Conservation (phyloP, 2,329 filamentous ascomycete genomes). For the Bisporella sp. region DNA sequence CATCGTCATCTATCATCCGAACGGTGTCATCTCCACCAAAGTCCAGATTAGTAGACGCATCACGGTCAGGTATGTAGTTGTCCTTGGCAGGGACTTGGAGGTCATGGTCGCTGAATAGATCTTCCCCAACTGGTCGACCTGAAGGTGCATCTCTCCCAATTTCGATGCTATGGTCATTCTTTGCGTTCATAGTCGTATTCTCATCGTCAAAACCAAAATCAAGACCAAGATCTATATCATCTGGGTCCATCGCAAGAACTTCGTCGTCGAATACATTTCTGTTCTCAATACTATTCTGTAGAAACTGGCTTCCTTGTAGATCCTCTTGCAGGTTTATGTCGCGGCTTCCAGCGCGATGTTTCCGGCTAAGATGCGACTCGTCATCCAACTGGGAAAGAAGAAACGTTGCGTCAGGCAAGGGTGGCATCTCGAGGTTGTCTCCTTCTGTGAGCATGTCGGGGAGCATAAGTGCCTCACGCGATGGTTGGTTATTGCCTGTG, state of each 20-base stretch:
- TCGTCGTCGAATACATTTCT: slow-evolving; percentile 40
- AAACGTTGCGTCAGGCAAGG: slow-evolving; percentile 82
- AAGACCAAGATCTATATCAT: slow-evolving; percentile 65
- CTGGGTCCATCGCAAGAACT: slow-evolving; percentile 45
- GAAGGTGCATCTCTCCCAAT: slow-evolving; percentile 78
- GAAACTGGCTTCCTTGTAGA: slow-evolving; percentile 70
- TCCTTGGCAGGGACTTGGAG: slow-evolving; percentile 48
- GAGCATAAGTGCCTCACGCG: slow-evolving; percentile 79
- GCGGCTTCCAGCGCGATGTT: slow-evolving; percentile 49
- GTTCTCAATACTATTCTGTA: slow-evolving; percentile 54
- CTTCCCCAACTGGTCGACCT: slow-evolving; percentile 59
- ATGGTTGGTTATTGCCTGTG: slow-evolving; percentile 71
- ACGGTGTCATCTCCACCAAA: slow-evolving; percentile 45
- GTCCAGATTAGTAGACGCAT: slow-evolving; percentile 47
- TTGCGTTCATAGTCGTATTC: slow-evolving; percentile 20
- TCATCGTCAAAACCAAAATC: slow-evolving; percentile 61
- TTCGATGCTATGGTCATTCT: slow-evolving; percentile 65
- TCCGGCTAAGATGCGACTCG: slow-evolving; percentile 47
- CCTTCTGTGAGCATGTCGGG: slow-evolving; percentile 91
- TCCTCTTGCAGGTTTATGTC: slow-evolving; percentile 66
- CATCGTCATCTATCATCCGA: slow-evolving; percentile 54
- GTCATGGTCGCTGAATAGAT: slow-evolving; percentile 58
- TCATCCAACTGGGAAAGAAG: slow-evolving; percentile 71
- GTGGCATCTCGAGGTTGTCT: slow-evolving; percentile 68
- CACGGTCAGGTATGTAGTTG: slow-evolving; percentile 40